These are phyloP conservation scores for Truncatella angustata DNA, from an alignment of 2,329 filamentous ascomycete genomes.

Conservation along the genomic window DNA sequence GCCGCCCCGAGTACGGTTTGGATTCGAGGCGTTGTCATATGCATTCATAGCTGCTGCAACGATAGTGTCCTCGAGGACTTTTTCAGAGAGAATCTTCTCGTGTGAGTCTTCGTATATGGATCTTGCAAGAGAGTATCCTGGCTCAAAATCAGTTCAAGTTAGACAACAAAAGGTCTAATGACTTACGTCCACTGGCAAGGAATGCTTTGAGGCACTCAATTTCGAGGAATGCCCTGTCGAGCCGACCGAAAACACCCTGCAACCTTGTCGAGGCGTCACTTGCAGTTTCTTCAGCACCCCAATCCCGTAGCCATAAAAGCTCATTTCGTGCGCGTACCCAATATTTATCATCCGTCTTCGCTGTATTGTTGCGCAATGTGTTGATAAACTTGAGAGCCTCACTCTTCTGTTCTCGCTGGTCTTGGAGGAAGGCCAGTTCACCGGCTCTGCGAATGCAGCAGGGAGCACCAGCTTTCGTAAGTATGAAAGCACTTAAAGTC, in stretches of 20 bases:
- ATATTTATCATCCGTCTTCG: conserved; percentile 60
- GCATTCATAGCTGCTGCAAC: conserved; percentile 63
- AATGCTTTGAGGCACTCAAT: conserved; percentile 69
- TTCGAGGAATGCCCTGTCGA: conserved; percentile 63
- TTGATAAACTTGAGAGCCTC: conserved; percentile 60
- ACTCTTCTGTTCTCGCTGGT: conserved; percentile 62
- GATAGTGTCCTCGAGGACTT: conserved; percentile 58
- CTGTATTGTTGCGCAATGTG: conserved; percentile 44
- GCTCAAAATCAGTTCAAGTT: conserved; percentile 17
- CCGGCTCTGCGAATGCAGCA: conserved; percentile 53
- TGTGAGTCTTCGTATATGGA: conserved; percentile 58
- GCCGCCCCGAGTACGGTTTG: conserved; percentile 71
- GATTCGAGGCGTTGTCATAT: conserved; percentile 81
- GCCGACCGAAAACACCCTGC: conserved; percentile 56
- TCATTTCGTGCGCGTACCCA: conserved; percentile 63
- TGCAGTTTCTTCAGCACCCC: conserved; percentile 54
- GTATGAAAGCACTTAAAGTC: conserved; percentile 57
- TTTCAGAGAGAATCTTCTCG: conserved; percentile 46
- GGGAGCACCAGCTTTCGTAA: conserved; percentile 48
- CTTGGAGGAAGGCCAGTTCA: conserved; percentile 63
- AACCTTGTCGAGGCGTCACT: conserved; percentile 26
- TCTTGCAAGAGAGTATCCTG: conserved; percentile 61
- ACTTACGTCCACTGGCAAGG: conserved; percentile 59
- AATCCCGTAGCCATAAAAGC: conserved; percentile 71
- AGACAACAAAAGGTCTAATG: neutral